Conservation (phyloP, 768 basidiomycete genomes). For the Podaxis sp. region DNA sequence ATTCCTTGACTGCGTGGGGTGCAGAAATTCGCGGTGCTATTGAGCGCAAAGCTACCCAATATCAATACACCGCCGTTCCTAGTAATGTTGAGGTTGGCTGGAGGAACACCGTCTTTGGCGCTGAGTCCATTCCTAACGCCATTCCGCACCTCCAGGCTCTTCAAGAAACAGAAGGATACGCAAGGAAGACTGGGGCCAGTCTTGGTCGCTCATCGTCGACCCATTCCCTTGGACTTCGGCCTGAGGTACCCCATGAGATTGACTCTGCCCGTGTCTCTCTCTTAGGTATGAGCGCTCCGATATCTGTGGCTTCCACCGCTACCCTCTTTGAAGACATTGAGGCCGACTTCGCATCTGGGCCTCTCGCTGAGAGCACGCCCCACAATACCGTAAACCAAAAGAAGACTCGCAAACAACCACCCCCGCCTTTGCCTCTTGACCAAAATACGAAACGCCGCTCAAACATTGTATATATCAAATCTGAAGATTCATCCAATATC, state of each 20-base stretch:
- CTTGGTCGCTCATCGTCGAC: constrained; percentile 41
- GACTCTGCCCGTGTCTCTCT: constrained; percentile 55
- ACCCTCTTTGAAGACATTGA: constrained; percentile 61
- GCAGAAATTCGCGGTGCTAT: constrained; percentile 54
- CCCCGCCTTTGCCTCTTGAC: constrained; percentile 33
- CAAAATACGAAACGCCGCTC: constrained; percentile 41
- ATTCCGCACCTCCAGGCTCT: constrained; percentile 36
- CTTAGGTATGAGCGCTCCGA: constrained; percentile 37
- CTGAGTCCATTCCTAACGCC: constrained; percentile 36
- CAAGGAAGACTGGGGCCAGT: constrained; percentile 15
- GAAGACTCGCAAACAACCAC: constrained; percentile 29
- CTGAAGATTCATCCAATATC: constrained; percentile 40
- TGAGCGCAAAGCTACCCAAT: constrained; percentile 39
- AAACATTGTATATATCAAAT: constrained; percentile 66
- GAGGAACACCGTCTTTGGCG: constrained; percentile 50
- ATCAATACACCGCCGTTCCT: constrained; percentile 33
- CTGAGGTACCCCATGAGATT: constrained; percentile 49
- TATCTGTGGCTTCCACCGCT: constrained; percentile 59
- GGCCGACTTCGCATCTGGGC: constrained; percentile 42
- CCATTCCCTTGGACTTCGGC: constrained; percentile 46
- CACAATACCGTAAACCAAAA: constrained; percentile 45
- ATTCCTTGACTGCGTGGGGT: constrained; percentile 50
- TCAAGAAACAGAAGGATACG: constrained; percentile 39
- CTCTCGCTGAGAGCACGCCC: constrained; percentile 65
- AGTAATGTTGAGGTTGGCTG: constrained; percentile 41